Percentiles rank a stretch among this genome's conserved stretches.
phyloP scores from a whole-genome alignment of 2,329 filamentous ascomycete species.

The Macrophomina tecta region DNA sequence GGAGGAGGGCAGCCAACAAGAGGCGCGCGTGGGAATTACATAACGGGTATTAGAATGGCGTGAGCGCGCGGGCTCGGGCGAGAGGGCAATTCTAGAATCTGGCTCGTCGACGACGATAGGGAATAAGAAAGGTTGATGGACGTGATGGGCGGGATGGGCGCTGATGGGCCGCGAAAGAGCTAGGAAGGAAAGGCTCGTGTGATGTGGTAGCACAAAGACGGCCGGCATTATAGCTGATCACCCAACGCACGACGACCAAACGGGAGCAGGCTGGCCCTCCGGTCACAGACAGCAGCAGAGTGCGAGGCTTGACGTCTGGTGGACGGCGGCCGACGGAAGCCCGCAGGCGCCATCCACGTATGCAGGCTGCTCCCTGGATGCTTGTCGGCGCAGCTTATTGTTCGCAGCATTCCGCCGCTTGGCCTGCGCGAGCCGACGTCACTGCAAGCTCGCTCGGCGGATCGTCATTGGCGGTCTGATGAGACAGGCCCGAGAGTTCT shows the following conservation, averaged over 20 bases:
- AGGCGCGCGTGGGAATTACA: conserved; percentile 18
- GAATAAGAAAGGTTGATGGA: conserved; percentile 17
- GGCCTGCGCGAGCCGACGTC: conserved; percentile 19
- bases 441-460: conserved; percentile 13
- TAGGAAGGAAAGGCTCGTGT: conserved; percentile 26
- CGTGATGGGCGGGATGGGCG: conserved; percentile 24
- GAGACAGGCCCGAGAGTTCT: conserved; percentile 4
- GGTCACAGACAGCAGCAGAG: conserved; percentile 11
- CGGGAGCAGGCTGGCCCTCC: neutral
- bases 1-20: conserved; percentile 11
- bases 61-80: conserved; percentile 24
- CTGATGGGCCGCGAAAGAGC: conserved; percentile 24
- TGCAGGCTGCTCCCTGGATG: conserved; percentile 14
- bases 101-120: conserved; percentile 16
- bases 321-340: neutral
- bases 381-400: conserved; percentile 20
- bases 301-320: neutral
- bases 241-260: conserved; percentile 16
- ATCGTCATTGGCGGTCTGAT: conserved; percentile 27
- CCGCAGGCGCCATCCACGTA: conserved; percentile 11
- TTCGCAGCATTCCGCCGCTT: conserved; percentile 21
- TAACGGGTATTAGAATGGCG: conserved; percentile 23
- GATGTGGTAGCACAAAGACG: conserved; percentile 21
- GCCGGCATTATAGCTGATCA: conserved; percentile 25
- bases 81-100: conserved; percentile 23